These are phyloP conservation scores for Elongisporangium anandrum DNA, from an alignment of 352 stramenopile genomes.

Conservation along the genomic window DNA sequence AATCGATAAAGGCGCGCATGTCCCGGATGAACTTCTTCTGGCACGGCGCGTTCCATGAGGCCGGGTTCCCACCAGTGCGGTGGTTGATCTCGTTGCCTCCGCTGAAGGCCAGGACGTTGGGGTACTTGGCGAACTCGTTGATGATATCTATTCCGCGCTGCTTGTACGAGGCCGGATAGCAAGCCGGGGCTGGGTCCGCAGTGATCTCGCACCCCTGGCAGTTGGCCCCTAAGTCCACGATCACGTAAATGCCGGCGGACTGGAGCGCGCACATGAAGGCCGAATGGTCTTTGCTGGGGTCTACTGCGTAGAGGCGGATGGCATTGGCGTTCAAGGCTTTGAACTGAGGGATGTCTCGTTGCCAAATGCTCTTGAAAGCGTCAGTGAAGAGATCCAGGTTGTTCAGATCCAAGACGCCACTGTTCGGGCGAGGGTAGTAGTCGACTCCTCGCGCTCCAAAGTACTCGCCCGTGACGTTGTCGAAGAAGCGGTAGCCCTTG, in stretches of 20 bases:
- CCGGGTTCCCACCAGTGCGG: constrained; percentile 29
- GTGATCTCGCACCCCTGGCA: constrained; percentile 69
- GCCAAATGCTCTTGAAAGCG: constrained; percentile 60
- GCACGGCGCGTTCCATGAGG: constrained; percentile 69
- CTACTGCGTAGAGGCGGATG: constrained; percentile 80
- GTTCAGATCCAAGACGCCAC: constrained; percentile 55
- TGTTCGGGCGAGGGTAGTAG: constrained; percentile 86
- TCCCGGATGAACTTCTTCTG: constrained; percentile 88
- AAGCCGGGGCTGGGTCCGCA: constrained; percentile 33
- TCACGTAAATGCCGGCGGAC: constrained; percentile 69
- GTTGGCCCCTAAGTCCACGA: constrained; percentile 60
- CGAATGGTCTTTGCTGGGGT: constrained; percentile 63
- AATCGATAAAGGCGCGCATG: constrained; percentile 73
- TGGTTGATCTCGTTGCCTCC: constrained; percentile 85
- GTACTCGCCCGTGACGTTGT: constrained; percentile 60
- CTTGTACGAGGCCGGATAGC: constrained; percentile 71
- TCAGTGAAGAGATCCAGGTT: constrained; percentile 85
- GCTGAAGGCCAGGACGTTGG: constrained; percentile 79
- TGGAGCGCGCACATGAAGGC: constrained; percentile 84
- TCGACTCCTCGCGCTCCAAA: constrained; percentile 75
- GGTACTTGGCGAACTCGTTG: constrained; percentile 71
- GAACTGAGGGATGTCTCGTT: constrained; percentile 65
- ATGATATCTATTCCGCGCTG: constrained; percentile 76
- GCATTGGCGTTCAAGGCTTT: constrained; percentile 62
- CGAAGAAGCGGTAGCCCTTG: constrained; percentile 79